Base-by-base conservation (phyloP, 352 stramenopile species). In the Pythium periplocum region DNA sequence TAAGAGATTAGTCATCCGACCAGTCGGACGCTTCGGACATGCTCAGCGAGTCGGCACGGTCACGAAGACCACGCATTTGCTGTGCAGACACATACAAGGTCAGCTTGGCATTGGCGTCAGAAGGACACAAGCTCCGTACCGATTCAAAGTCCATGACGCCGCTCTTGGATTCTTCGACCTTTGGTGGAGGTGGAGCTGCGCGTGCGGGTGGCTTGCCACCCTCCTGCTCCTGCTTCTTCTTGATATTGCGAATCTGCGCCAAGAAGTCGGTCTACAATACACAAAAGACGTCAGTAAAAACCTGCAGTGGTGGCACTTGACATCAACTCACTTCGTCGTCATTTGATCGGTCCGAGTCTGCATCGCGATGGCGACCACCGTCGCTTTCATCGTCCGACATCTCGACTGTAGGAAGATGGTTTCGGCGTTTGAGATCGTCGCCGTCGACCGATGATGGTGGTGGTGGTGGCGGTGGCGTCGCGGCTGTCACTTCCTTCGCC, bases 11-110 rank as follows among this genome's bases (percentile, higher is more conserved):
- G 9, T 94, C 76, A 47, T 95, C 84, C 26, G 84, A 95, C 84
- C 84, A 95, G 55, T 95, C 84, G 3, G 84, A 95, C 5, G 80
- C 78, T 59, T 91, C 80, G 10, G 82, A 93, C 72, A 95, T 75
- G 45, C 78, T 89, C 48, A 95, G 51, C 34, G 84, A 95, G 51
- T 87, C 80, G 34, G 71, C 63, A 26, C 81, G 78, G 51, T 87
- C 68, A n/a, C 83, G 82, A 12, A 95, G 50, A 32, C 84, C 84
- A 39, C 86, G 60, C 66, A 95, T 93, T 89, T 92, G 80, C 84
- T 95, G 56, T 44, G 45, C 6, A 6, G 2, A n/a, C 11, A 50
- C 31, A 44, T n/a, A 4, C 53, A 10, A 37, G 32, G 8, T 55
- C 34, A 55, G 48, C 4, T 26, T 26, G 17, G 17, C 17, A 26